These are phyloP conservation scores for Cryptosporidium viatorum DNA, from an alignment of 169 alveolate genomes.

Conservation along the genomic window DNA sequence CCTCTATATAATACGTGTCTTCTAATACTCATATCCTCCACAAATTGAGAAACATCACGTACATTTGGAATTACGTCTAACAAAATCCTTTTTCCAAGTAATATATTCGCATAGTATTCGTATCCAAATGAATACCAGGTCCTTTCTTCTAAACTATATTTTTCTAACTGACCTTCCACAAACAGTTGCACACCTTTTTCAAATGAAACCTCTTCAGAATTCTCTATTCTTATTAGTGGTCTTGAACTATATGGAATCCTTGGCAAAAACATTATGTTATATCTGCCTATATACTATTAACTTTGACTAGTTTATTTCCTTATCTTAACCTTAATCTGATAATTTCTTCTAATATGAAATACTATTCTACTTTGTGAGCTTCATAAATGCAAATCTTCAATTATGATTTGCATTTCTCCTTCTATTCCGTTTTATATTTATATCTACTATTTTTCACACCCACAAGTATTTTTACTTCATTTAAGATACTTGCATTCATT, in stretches of 20 bases:
- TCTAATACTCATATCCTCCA: neutral
- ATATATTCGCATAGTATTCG: conserved; percentile 53
- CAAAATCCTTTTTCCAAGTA: conserved; percentile 38
- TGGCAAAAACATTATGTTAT: conserved; percentile 37
- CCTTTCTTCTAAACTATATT: conserved; percentile 4
- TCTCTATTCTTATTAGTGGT: conserved; percentile 38
- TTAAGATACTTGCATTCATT: conserved; percentile 20
- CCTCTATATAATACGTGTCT: conserved; percentile 55
- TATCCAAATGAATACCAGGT: conserved; percentile 11
- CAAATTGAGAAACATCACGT: conserved; percentile 56
- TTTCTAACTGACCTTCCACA: conserved; percentile 37
- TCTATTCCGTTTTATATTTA: neutral
- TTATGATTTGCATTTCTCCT: neutral
- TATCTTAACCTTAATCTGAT: neutral
- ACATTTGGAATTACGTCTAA: conserved; percentile 50
- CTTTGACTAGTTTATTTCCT: neutral
- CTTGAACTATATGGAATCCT: conserved; percentile 26
- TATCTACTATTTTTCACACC: neutral
- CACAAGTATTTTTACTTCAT: neutral
- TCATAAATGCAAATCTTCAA: neutral
- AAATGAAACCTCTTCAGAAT: conserved; percentile 4
- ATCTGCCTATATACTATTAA: neutral
- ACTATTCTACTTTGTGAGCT: neutral
- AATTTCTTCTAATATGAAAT: neutral
- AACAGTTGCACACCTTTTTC: conserved; percentile 24